phyloP scores from a whole-genome alignment of 1,139 yeast species.

The Yamadazyma triangularis region DNA sequence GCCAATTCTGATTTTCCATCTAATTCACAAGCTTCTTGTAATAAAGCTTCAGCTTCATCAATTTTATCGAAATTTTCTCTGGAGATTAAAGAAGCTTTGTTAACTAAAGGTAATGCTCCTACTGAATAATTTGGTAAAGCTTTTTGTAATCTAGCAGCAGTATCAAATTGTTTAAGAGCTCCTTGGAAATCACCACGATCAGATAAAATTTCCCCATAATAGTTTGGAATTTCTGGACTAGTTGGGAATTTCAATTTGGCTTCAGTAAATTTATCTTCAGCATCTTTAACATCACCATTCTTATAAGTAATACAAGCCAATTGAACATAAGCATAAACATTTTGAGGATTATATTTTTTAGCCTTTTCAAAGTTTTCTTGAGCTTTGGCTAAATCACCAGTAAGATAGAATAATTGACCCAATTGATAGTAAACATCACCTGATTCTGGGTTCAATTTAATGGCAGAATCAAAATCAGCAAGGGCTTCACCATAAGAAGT shows the following conservation, averaged over 20 bases:
- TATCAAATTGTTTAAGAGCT: conserved; percentile 83
- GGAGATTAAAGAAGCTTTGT: conserved; percentile 75
- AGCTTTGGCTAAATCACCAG: conserved; percentile 73
- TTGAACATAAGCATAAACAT: conserved; percentile 85
- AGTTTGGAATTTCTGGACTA: conserved; percentile 89
- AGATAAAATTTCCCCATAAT: conserved; percentile 88
- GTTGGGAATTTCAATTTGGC: conserved; percentile 80
- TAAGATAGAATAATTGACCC: conserved; percentile 86
- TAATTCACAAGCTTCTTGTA: conserved; percentile 71
- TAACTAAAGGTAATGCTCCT: conserved; percentile 87
- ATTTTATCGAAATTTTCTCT: conserved; percentile 54
- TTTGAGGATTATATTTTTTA: conserved; percentile 65
- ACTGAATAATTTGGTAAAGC: conserved; percentile 57
- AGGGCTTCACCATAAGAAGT: conserved; percentile 59
- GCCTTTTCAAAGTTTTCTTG: conserved; percentile 73
- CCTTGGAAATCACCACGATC: conserved; percentile 70
- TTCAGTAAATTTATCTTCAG: conserved; percentile 66
- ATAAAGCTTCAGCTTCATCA: conserved; percentile 60
- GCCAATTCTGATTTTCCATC: conserved; percentile 92
- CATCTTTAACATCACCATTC: conserved; percentile 57
- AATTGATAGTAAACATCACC: conserved; percentile 90
- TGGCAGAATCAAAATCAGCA: conserved; percentile 70
- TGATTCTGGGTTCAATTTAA: conserved; percentile 61
- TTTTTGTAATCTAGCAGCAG: conserved; percentile 78
- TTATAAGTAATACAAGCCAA: conserved; percentile 90